Base-by-base conservation (phyloP, 2,329 filamentous ascomycete species). In the Plectosphaerella cucumerina region DNA sequence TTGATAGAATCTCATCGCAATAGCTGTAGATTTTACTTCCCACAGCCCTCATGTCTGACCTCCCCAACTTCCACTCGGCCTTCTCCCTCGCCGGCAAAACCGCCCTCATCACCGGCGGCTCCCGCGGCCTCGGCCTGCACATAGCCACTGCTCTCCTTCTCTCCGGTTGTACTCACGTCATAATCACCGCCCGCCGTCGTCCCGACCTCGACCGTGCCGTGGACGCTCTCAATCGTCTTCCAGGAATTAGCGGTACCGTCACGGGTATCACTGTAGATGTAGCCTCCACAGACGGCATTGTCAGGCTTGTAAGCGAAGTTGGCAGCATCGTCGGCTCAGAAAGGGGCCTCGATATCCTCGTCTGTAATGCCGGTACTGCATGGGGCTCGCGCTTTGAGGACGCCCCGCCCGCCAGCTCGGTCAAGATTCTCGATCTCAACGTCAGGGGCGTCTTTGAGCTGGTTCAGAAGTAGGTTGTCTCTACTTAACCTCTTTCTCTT, bases 171-270 rank as follows among this genome's bases (percentile, higher is more conserved):
- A 80, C 82, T 51, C 84, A 84, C 58, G 80, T 89, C 54, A 84
- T 88, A 71, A 86, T 89, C 65, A 87, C 85, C n/a, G 86, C 83
- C 5, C 83, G 86, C 60, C 89, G 88, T 71, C 77, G 79, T 48
- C 59, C 67, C 47, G 66, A 66, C 20, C 64, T 71, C 69, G 76
- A 82, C 44, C 79, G 84, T 63, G 86, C 86, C 31, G 82, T 84
- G 55, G 76, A 75, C 2, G 82, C 81, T 26, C 78, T 89, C 48
- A 88, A 89, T 61, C 76, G 75, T 4, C 74, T 89, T 1, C 78
- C 81, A 52, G 70, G 72, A 1, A 77, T 84, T 12, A 73, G 70
- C 37, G 82, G 81, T 14, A 70, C 72, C 54, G 86, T 85, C 20
- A 80, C 84, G 59, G 76, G 82, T 11, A 69, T 89, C 18, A 81